Evolutionary conservation across 352 stramenopile genomes (phyloP), one percentile per base, ranked within the genome.

Genomic region (Elongisporangium senticosum): DNA sequence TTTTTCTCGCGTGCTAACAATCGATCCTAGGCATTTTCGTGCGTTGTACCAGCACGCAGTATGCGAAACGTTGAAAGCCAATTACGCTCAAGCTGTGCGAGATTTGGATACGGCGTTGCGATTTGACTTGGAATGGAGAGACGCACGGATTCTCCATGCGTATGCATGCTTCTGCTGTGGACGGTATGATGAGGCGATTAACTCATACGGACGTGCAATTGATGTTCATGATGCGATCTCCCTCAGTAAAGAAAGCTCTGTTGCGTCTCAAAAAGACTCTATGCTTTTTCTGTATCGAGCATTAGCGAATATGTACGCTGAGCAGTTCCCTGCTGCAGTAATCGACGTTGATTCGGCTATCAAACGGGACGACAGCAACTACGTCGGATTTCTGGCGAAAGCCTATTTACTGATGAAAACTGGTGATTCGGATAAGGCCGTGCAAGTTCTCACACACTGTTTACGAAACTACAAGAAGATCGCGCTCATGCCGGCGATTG

Each of bases 311-410:
- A 65, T 83, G 43, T 60, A 76, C 48, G 55, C 54, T 0, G 55
- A 52, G 0, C 58, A 70, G 40, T 59, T 67, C 11, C 14, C 50
- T 0, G 52, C 56, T 0, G 74, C 74, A 2, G 39, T 78, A 4
- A 52, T 56, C 24, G 74, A 83, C 39, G 28, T 83, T 11, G 71
- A 78, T 8, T 64, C 78, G 4, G 74, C 71, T 0, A 37, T 74
- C 20, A 77, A 77, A 58, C 71, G 71, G 0, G 63, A 80, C 55
- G 74, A 70, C 21, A 63, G 73, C 19, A 83, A 77, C 55, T 71
- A 72, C 22, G 33, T 83, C 21, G 68, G 59, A 4, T 83, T 72
- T 54, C 55, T 83, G 47, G 66, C 74, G 6, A 80, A 77, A 43
- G 74, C 71, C 3, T 83, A 68, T 37, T 62, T 77, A 17, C 55